Evolutionary conservation across 2,329 filamentous ascomycete species (phyloP), one percentile per base, ranked within the genome.

Genomic region (Ploettnerulaceae sp.): DNA sequence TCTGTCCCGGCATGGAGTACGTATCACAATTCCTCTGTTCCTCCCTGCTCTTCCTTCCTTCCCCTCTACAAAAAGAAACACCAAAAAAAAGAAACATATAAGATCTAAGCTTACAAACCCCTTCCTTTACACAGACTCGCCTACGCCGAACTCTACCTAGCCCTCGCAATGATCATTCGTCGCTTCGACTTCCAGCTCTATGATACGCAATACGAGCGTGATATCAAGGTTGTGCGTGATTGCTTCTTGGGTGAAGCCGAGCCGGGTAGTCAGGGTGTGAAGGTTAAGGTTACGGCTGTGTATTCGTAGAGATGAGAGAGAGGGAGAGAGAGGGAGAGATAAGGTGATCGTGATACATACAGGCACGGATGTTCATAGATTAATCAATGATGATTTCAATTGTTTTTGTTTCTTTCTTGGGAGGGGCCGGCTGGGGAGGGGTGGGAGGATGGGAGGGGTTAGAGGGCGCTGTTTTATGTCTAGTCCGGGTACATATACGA

Each of bases 1-100:
- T 58, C n/a, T 72, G 70, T 48, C 59, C 71, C 4, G 70, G 70
- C 9, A 54, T 52, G 17, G 41, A 48, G 47, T 46, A 45, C 40
- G 47, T 46, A 3, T n/a, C n/a, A n/a, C n/a, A n/a, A n/a, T n/a
- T n/a, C n/a, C 12, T 15, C 24, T 24, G 17, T 12, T 9, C 25
- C 20, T 20, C n/a, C 18, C 14, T 3, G 3, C 11, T 41, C 25
- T 9, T 5, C 26, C 14, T 22, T 33, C n/a, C 28, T n/a, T 9
- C 14, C 21, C 24, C 8, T 42, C 17, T 17, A 15, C n/a, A 26
- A 4, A 25, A 14, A 7, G n/a, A 6, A 15, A 5, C n/a, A n/a
- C 7, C 29, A 41, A 7, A 36, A 2, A 20, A 34, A 15, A 15
- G n/a, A 34, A 18, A 8, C 11, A 5, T 9, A 33, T 8, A 7